These are phyloP conservation scores for Zopfia rhizophila DNA, from an alignment of 2,329 filamentous ascomycete genomes.

Conservation along the genomic window DNA sequence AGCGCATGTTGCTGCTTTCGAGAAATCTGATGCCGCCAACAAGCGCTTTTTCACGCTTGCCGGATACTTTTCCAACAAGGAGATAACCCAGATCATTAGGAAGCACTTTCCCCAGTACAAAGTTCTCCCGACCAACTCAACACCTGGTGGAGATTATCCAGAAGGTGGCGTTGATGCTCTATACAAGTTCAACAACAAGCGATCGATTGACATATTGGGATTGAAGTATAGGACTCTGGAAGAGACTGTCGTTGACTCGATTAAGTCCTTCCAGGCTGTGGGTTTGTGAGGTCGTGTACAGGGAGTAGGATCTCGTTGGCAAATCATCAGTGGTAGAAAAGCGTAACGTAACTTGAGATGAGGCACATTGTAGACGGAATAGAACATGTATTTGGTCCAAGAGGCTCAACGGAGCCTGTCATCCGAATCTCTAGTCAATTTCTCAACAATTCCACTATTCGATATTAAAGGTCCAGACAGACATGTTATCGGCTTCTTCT, in stretches of 20 bases:
- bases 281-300: conserved; percentile 52
- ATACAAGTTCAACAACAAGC: conserved; percentile 64
- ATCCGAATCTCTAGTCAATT: too few relatives aligned
- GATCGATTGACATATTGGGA: conserved; percentile 66
- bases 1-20: conserved; percentile 69
- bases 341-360: too few relatives aligned
- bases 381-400: too few relatives aligned
- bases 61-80: conserved; percentile 69
- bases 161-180: conserved; percentile 56
- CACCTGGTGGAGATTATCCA: conserved; percentile 58
- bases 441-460: too few relatives aligned
- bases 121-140: conserved; percentile 58
- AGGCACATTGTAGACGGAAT: too few relatives aligned
- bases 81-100: conserved; percentile 66
- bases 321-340: too few relatives aligned
- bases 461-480: too few relatives aligned
- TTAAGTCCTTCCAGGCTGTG: conserved; percentile 69
- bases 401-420: too few relatives aligned
- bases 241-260: conserved; percentile 69
- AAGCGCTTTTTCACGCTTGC: conserved; percentile 71
- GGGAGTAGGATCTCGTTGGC: not conserved
- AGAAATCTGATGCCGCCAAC: conserved; percentile 66
- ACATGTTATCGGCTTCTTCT: too few relatives aligned
- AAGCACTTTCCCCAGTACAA: conserved; percentile 66
- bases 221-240: conserved; percentile 69